Conservation (phyloP, 2,329 filamentous ascomycete species). For the Pseudopithomyces chartarum region DNA sequence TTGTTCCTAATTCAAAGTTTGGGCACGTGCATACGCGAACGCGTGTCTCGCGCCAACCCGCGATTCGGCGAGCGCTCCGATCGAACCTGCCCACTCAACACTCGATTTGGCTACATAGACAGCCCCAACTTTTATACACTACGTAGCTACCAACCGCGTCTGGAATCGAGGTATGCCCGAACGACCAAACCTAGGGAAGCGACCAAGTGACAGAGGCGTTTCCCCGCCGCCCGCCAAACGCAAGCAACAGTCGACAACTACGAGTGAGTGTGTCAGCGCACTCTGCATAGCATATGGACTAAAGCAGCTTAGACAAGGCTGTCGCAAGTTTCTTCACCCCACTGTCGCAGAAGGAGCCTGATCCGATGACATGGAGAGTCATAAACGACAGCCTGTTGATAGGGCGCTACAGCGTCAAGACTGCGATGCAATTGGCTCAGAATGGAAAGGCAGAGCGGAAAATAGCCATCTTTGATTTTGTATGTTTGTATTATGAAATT, state of each 20-base stretch:
- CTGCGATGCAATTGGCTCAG: conserved; percentile 15
- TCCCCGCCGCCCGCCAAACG: conserved; percentile 64
- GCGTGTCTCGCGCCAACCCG: conserved; percentile 24
- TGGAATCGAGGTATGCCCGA: conserved; percentile 21
- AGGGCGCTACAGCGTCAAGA: conserved; percentile 66
- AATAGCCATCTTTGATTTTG: conserved; percentile 48
- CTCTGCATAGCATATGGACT: neutral
- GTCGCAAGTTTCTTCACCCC: conserved; percentile 90
- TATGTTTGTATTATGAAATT: conserved; percentile 20
- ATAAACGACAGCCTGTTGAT: conserved; percentile 74
- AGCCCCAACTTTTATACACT: neutral
- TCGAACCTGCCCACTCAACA: neutral
- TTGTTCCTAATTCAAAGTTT: neutral
- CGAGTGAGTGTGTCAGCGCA: conserved; percentile 53
- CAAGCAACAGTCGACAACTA: conserved; percentile 59
- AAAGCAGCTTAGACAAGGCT: conserved; percentile 59
- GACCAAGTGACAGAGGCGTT: conserved; percentile 51
- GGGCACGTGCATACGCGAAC: conserved; percentile 40
- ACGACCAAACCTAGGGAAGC: conserved; percentile 34
- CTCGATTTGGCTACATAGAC: neutral
- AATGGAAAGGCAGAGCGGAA: conserved; percentile 24
- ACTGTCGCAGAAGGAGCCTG: conserved; percentile 79
- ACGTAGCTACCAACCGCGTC: neutral
- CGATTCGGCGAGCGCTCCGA: neutral
- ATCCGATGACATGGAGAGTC: conserved; percentile 71